phyloP scores from a whole-genome alignment of 2,329 filamentous ascomycete species.

The Raffaelea arxii region DNA sequence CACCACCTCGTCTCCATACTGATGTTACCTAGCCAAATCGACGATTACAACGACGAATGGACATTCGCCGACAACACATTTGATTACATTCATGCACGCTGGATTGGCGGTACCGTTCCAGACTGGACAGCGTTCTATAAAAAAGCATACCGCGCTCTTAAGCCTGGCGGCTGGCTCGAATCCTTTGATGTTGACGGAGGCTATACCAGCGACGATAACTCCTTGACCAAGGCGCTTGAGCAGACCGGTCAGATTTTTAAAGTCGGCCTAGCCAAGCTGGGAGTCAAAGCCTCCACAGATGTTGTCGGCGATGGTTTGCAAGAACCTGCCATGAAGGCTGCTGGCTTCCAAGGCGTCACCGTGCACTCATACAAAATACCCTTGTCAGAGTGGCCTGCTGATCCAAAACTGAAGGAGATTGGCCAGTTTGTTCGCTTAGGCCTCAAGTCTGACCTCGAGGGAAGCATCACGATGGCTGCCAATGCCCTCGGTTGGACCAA shows the following conservation, averaged over 20 bases:
- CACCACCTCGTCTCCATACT: neutral
- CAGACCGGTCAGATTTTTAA: constrained; percentile 11
- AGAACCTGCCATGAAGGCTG: neutral
- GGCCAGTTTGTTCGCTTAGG: constrained; percentile 11
- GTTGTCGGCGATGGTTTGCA: constrained; percentile 2
- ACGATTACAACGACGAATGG: constrained; percentile 45
- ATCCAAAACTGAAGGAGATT: constrained; percentile 17
- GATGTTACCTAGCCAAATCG: constrained; percentile 32
- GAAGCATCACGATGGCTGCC: neutral
- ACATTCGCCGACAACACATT: constrained; percentile 35
- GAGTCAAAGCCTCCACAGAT: neutral
- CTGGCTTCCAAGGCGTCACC: constrained; percentile 3
- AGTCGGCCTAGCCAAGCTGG: constrained; percentile 3
- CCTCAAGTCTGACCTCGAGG: neutral
- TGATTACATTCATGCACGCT: constrained; percentile 49
- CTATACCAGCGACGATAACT: constrained; percentile 17
- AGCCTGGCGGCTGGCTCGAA: constrained; percentile 36
- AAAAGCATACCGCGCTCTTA: constrained; percentile 37
- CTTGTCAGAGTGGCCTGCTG: constrained; percentile 23
- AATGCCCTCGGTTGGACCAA: neutral
- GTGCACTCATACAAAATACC: constrained; percentile 8
- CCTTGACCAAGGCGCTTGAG: constrained; percentile 13
- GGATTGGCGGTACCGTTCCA: constrained; percentile 40
- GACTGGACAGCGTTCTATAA: constrained; percentile 41
- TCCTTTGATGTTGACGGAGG: constrained; percentile 11